Percentiles rank a stretch among this genome's conserved stretches.
Conservation (phyloP, 371 early-diverging fungal genomes). For the Rhizopus microsporus region DNA sequence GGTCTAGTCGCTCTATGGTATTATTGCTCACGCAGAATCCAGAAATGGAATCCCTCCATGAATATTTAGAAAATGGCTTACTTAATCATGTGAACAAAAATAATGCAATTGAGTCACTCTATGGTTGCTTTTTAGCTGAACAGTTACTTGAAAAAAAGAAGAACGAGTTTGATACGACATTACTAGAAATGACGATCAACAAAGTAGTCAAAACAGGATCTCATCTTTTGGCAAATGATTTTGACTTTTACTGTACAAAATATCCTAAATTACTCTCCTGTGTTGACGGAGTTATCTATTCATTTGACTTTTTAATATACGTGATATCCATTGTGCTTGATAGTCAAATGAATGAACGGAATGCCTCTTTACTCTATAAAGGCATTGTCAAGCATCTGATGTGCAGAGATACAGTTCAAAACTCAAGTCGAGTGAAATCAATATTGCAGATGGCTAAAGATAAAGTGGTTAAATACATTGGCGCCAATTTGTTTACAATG, state of each 20-base stretch:
- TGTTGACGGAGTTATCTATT: constrained; percentile 37
- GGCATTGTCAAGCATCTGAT: constrained; percentile 34
- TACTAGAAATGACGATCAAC: neutral
- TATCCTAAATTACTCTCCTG: constrained; percentile 36
- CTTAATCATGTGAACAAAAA: constrained; percentile 26
- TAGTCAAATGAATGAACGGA: constrained; percentile 26
- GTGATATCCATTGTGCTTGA: constrained; percentile 20
- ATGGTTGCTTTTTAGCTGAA: constrained; percentile 31
- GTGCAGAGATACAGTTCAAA: constrained; percentile 31
- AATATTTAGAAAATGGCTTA: constrained; percentile 17
- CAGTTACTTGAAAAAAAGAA: constrained; percentile 5
- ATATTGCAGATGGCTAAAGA: constrained; percentile 27
- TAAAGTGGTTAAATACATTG: constrained; percentile 23
- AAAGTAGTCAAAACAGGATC: constrained; percentile 10
- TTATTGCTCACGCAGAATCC: constrained; percentile 8
- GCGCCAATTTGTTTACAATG: constrained; percentile 14
- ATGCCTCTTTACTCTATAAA: constrained; percentile 26
- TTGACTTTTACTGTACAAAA: constrained; percentile 30
- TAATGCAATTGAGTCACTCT: constrained; percentile 35
- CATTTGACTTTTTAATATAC: constrained; percentile 30
- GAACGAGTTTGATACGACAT: neutral
- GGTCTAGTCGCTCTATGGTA: constrained; percentile 25
- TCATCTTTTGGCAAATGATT: constrained; percentile 23
- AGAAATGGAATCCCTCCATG: constrained; percentile 24
- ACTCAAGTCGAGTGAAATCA: constrained; percentile 16